Conservation (phyloP, 1,139 yeast genomes). For the Zygosaccharomyces pseudobailii region DNA sequence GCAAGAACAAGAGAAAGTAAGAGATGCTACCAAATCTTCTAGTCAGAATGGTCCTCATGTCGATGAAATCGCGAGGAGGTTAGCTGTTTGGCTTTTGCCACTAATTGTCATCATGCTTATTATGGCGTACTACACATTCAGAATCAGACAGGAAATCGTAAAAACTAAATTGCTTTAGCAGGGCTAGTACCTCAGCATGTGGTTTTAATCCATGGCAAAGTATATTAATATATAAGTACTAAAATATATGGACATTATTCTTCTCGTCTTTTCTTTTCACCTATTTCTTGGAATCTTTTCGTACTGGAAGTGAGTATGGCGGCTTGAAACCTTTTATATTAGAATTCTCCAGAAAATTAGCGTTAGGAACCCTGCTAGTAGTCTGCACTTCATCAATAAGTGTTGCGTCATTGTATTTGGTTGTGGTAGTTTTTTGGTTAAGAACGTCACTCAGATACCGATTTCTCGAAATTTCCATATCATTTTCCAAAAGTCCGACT, state of each 20-base stretch:
- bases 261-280: not conserved
- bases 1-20: conserved; percentile 33
- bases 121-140: conserved; percentile 39
- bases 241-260: not conserved
- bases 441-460: conserved; percentile 27
- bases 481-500: conserved; percentile 30
- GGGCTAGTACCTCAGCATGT: not conserved
- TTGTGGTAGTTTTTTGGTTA: conserved; percentile 27
- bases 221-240: not conserved
- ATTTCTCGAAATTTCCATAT: conserved; percentile 23
- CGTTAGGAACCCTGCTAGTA: conserved; percentile 41
- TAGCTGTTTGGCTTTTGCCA: conserved; percentile 36
- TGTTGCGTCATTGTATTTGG: conserved; percentile 31
- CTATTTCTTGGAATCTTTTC: not conserved
- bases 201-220: not conserved
- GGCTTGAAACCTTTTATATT: conserved; percentile 42
- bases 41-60: conserved; percentile 26
- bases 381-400: conserved; percentile 35
- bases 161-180: conserved; percentile 36
- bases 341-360: conserved; percentile 42
- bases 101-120: conserved; percentile 32
- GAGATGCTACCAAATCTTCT: conserved; percentile 27
- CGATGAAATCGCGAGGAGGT: conserved; percentile 34
- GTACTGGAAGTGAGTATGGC: conserved; percentile 32
- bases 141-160: conserved; percentile 38